Evolutionary conservation across 2,329 filamentous ascomycete genomes (phyloP).

Genomic region (Colletotrichum neosansevieriae): DNA sequence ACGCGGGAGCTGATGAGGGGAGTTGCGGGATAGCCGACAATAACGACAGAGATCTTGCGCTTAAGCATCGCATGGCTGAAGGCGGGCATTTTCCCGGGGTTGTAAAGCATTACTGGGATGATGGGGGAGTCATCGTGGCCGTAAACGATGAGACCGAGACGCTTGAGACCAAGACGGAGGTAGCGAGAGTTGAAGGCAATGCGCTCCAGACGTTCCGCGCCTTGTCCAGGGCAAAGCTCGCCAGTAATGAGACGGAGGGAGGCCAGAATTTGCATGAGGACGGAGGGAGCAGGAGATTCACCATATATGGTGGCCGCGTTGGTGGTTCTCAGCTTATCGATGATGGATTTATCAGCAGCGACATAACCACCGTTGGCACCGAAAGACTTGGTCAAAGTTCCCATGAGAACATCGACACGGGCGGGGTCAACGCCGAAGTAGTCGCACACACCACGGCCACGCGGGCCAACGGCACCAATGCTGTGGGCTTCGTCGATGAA

Average conservation of each 20-base stretch:
- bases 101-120: constrained; percentile 93
- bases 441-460: constrained; percentile 93
- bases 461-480: constrained; percentile 89
- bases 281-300: constrained; percentile 87
- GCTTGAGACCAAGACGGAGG: constrained; percentile 96
- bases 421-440: constrained; percentile 92
- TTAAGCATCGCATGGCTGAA: constrained; percentile 99
- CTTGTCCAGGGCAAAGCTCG: constrained; percentile 88
- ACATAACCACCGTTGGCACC: constrained; percentile 98
- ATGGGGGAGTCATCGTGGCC: constrained; percentile 98
- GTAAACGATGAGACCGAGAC: constrained; percentile 95
- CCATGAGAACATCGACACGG: constrained; percentile 96
- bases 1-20: constrained; percentile 94
- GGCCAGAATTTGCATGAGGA: constrained; percentile 90
- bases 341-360: constrained; percentile 87
- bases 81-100: constrained; percentile 98
- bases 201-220: constrained; percentile 93
- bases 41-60: constrained; percentile 96
- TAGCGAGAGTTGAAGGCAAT: constrained; percentile 99
- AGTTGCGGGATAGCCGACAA: constrained; percentile 96
- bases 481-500: constrained; percentile 98
- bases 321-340: constrained; percentile 88
- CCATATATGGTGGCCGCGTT: constrained; percentile 90
- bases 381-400: constrained; percentile 97
- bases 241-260: constrained; percentile 91